Percentiles rank a stretch among this genome's conserved stretches.
phyloP scores from a whole-genome alignment of 306 rosid genomes.

The Pyrus pyrifolia region DNA sequence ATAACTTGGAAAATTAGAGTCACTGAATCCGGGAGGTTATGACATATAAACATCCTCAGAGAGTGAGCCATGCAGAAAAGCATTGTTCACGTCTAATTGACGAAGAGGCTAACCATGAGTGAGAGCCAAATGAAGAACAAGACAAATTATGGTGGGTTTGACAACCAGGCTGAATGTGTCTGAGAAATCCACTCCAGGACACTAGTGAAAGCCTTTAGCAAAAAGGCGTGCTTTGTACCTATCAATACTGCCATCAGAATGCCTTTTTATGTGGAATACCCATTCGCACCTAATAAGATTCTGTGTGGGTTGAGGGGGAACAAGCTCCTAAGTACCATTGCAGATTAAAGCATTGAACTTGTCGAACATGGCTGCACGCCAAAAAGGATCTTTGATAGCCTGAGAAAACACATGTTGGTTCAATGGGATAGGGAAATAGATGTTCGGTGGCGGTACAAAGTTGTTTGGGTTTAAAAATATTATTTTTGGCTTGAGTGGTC shows the following conservation, averaged over 20 bases:
- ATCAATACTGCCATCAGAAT: neutral
- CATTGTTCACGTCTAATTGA: neutral
- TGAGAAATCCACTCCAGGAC: neutral
- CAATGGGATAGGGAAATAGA: neutral
- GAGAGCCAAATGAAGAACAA: neutral
- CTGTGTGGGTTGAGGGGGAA: neutral
- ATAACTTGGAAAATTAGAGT: neutral
- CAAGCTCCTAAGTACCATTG: neutral
- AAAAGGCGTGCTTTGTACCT: neutral
- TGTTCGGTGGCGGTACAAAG: neutral
- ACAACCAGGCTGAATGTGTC: neutral
- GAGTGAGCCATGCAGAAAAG: neutral
- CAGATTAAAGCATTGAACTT: neutral
- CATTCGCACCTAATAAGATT: neutral
- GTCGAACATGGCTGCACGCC: neutral
- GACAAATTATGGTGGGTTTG: neutral
- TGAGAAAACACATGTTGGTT: too few species aligned
- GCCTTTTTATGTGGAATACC: neutral
- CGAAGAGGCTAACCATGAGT: neutral
- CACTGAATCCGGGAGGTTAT: neutral
- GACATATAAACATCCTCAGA: neutral
- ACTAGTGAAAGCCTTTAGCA: neutral
- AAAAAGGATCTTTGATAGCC: neutral
- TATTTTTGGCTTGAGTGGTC: neutral
- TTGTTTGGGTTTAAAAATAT: neutral